Base-by-base conservation (phyloP, 2,329 filamentous ascomycete species). In the Alternaria novae-zelandiae region DNA sequence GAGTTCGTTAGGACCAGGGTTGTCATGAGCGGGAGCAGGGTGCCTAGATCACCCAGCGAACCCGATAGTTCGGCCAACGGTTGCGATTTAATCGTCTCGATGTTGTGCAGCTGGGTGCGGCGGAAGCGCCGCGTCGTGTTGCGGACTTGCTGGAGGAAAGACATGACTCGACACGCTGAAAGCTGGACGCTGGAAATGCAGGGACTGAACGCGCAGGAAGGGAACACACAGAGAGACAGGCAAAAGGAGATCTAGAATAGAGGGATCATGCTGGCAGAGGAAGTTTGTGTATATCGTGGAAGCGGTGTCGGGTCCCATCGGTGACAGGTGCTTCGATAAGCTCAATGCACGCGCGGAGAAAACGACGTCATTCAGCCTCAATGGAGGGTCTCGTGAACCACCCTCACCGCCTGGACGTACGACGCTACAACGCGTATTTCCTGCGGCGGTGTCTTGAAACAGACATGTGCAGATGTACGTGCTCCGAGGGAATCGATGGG, bases 41-140 rank as follows among this genome's bases (percentile, higher is more conserved):
- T 97, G 67, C 95, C 95, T 45, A 97, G 86, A 77, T 97, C 95
- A 66, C 95, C 95, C 3, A 93, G 86, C 0, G 94, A 92, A 55
- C 95, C 95, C 1, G 95, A 97, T 57, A 98, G 88, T 82, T 98
- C 95, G 53, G 91, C 80, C 15, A 91, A 81, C 66, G 89, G 87
- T 54, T 86, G 83, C 21, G 75, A 77, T 64, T 81, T 83, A 63
- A 91, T 80, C 12, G 86, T 89, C 23, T 81, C 76, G 65, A 87
- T 74, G 81, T 91, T 91, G 71, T 89, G 75, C 41, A 59, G 60
- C 44, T 76, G 65, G 2, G 74, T 72, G 49, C 70, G 69, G 53
- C 71, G 73, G 12, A 80, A 74, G 47, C 69, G 74, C 44, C 68
- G 70, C 26, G 77, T 60, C n/a, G 71, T 69, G 47, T 74, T 78